Conservation (phyloP, 306 rosid species). For the Sicyos baderoa region DNA sequence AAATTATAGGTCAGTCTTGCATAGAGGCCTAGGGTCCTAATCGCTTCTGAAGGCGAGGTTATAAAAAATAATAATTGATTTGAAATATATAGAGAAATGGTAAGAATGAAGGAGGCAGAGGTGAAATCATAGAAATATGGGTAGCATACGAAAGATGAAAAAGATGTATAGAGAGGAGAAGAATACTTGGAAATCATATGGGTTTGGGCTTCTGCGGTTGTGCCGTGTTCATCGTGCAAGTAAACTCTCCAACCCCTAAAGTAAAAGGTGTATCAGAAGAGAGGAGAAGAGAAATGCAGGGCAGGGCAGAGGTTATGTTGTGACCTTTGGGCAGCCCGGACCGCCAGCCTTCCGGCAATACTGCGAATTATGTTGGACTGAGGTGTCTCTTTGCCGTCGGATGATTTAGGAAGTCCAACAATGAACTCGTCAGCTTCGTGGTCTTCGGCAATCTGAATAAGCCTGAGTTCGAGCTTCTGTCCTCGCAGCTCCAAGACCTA, state of each 20-base stretch:
- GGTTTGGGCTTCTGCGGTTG: constrained; percentile 55
- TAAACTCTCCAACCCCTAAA: constrained; percentile 95
- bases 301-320: no score
- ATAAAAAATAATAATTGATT: background rate
- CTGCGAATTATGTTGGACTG: constrained; percentile 81
- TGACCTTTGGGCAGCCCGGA: constrained; percentile 81
- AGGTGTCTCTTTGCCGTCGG: constrained; percentile 68
- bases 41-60: background rate
- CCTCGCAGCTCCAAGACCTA: constrained; percentile 87
- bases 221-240: constrained; percentile 84
- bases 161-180: constrained; percentile 9
- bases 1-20: background rate
- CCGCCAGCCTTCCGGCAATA: constrained; percentile 73
- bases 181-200: constrained; percentile 64
- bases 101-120: background rate
- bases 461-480: constrained; percentile 65
- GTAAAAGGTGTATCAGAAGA: constrained; percentile 18
- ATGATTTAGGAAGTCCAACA: constrained; percentile 76
- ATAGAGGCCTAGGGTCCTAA: background rate
- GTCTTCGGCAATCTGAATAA: constrained; percentile 55
- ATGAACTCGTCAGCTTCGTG: constrained; percentile 90
- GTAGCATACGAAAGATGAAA: background rate
- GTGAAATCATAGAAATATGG: background rate
- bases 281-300: background rate
- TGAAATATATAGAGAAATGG: background rate